Conservation (phyloP, 257 asterid genomes). For the Paulownia fortunei region DNA sequence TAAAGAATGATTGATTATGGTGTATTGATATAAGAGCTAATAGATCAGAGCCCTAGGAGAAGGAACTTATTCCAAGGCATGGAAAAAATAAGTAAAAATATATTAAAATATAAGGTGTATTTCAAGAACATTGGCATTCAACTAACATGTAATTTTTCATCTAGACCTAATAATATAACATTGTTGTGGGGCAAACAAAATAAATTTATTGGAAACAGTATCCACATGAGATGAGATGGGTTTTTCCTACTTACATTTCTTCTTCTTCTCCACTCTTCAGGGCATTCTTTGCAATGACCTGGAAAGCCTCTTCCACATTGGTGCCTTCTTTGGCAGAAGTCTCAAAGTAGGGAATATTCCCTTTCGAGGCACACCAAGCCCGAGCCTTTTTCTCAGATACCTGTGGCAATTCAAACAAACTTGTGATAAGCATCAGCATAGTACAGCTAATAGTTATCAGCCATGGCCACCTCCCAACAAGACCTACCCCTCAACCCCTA, state of each 20-base stretch:
- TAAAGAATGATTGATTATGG: background rate
- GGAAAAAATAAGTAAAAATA: background rate
- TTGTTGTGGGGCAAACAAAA: background rate
- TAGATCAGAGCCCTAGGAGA: background rate
- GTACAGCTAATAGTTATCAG: background rate
- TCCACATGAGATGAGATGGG: background rate
- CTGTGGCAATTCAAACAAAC: slow-evolving; percentile 41
- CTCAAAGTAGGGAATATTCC: slow-evolving; percentile 96
- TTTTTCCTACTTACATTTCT: slow-evolving; percentile 74
- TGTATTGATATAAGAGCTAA: background rate
- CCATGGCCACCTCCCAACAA: background rate
- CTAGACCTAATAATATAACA: background rate
- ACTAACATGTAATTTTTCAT: background rate
- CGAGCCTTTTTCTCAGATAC: slow-evolving; percentile 99
- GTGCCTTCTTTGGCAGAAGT: slow-evolving; percentile 98
- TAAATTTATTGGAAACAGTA: background rate
- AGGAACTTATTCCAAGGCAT: background rate
- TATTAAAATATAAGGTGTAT: background rate
- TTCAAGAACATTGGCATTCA: background rate
- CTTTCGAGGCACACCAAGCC: slow-evolving; percentile 98
- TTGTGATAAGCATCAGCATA: background rate
- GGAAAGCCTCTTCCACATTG: slow-evolving; percentile 97
- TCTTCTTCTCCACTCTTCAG: slow-evolving; percentile 91
- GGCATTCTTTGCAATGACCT: slow-evolving; percentile 92
- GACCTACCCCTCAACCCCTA: background rate